A percentile compares a stretch with the other conserved stretches of the same genome.
Evolutionary conservation across 2,329 filamentous ascomycete genomes (phyloP).

Genomic region (Penicillium sp.): DNA sequence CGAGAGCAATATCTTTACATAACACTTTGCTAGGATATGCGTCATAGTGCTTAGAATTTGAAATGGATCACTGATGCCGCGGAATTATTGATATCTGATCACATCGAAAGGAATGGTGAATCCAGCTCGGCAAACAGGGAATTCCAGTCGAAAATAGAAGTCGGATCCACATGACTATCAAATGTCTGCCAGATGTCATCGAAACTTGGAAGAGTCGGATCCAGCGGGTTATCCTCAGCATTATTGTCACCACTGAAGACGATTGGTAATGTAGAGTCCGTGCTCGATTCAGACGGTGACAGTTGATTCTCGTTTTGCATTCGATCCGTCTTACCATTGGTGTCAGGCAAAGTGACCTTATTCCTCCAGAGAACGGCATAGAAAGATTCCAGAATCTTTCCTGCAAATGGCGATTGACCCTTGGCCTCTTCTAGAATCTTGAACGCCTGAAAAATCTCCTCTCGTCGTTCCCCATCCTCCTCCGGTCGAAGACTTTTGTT

Average conservation of each 20-base stretch:
- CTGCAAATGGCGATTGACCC: conserved; percentile 29
- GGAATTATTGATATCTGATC: not conserved
- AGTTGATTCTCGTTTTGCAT: not conserved
- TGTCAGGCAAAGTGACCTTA: conserved; percentile 7
- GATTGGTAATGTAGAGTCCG: not conserved
- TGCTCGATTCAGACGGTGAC: not conserved
- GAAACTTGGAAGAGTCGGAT: conserved; percentile 12
- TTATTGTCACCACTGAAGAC: not conserved
- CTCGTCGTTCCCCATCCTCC: conserved; percentile 26
- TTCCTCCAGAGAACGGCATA: conserved; percentile 28
- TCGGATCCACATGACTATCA: conserved; percentile 15
- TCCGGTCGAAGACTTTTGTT: conserved; percentile 24
- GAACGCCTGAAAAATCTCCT: conserved; percentile 35
- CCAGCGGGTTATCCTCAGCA: not conserved
- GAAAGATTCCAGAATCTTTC: conserved; percentile 34
- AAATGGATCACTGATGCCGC: conserved; percentile 4
- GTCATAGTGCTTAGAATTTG: not conserved
- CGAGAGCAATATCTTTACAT: not conserved
- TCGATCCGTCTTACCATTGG: not conserved
- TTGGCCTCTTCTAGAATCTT: conserved; percentile 34
- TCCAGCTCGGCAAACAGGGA: conserved; percentile 20
- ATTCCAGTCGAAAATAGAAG: conserved; percentile 20
- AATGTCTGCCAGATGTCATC: conserved; percentile 25
- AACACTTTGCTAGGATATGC: not conserved
- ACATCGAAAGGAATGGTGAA: conserved; percentile 12